Conservation (phyloP, 495 filamentous ascomycete genomes). For the Lepraria neglecta region DNA sequence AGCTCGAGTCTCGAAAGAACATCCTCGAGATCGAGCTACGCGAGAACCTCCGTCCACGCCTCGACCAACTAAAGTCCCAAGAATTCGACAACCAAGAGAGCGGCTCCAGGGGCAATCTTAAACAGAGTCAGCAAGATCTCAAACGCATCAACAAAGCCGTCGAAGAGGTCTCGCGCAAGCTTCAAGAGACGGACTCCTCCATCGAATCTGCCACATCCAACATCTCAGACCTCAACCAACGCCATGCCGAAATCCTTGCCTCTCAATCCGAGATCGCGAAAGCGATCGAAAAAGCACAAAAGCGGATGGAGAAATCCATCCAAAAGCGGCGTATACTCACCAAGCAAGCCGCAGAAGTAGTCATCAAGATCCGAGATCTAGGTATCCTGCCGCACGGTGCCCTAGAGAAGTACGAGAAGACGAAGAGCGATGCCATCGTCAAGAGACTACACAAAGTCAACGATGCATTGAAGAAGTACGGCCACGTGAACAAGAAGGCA, state of each 20-base stretch:
- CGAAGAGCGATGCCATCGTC: conserved; percentile 71
- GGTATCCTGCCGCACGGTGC: conserved; percentile 92
- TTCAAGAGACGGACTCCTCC: conserved; percentile 63
- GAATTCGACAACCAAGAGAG: conserved; percentile 60
- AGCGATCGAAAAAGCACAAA: conserved; percentile 80
- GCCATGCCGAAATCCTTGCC: conserved; percentile 59
- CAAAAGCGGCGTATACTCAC: conserved; percentile 73
- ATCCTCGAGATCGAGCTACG: conserved; percentile 77
- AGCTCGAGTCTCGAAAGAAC: conserved; percentile 73
- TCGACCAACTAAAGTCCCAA: conserved; percentile 79
- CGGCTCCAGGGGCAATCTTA: conserved; percentile 58
- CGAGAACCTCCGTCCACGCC: conserved; percentile 73
- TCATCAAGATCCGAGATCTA: conserved; percentile 82
- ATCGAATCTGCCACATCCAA: conserved; percentile 58
- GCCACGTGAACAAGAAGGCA: conserved; percentile 97
- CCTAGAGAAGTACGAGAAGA: conserved; percentile 80
- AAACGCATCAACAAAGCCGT: conserved; percentile 62
- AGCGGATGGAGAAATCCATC: conserved; percentile 85
- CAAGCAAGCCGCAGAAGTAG: conserved; percentile 69
- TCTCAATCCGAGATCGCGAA: conserved; percentile 68
- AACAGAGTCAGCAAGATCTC: conserved; percentile 74
- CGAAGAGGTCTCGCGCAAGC: conserved; percentile 56
- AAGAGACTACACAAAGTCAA: conserved; percentile 87
- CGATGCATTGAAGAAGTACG: conserved; percentile 89
- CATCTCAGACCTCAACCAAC: conserved; percentile 55